Evolutionary conservation across 331 rosid species (phyloP).

Genomic region (Acacia pycnantha): DNA sequence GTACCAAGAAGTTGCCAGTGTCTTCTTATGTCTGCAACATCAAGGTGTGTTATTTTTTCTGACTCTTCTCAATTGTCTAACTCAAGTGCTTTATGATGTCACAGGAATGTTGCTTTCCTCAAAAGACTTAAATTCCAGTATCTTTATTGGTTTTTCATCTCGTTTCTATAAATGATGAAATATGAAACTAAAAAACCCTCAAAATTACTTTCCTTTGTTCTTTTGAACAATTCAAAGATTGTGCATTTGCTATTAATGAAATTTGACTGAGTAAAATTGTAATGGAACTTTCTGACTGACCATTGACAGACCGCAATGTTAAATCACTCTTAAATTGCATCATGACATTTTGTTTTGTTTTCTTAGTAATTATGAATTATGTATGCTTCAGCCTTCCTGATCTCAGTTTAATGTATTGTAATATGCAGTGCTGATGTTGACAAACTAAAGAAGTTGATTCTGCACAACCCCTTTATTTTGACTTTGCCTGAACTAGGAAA

Average conservation of each 20-base stretch:
- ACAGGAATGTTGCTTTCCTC: conserved; percentile 15
- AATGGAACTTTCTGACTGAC: not conserved
- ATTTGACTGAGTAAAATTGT: conserved; percentile 3
- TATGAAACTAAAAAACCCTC: conserved; percentile 3
- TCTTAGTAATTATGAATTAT: not conserved
- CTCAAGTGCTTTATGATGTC: conserved; percentile 23
- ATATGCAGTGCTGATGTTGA: conserved; percentile 78
- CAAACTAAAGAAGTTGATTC: conserved; percentile 61
- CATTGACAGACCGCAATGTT: conserved; percentile 7
- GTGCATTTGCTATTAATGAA: not conserved
- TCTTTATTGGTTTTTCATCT: not conserved
- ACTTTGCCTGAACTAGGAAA: conserved; percentile 87
- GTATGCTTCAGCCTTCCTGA: not conserved
- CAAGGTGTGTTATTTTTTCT: conserved; percentile 60
- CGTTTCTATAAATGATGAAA: not conserved
- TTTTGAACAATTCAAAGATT: not conserved
- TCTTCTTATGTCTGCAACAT: conserved; percentile 90
- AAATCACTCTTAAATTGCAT: conserved; percentile 5
- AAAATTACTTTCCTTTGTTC: not conserved
- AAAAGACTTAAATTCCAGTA: not conserved
- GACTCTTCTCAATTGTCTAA: not conserved
- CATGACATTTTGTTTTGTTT: not conserved
- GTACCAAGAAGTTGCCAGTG: conserved; percentile 86
- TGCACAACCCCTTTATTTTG: conserved; percentile 72
- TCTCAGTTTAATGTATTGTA: conserved; percentile 14